Conservation (phyloP, 495 filamentous ascomycete genomes). For the Penicillium macrosclerotiorum region DNA sequence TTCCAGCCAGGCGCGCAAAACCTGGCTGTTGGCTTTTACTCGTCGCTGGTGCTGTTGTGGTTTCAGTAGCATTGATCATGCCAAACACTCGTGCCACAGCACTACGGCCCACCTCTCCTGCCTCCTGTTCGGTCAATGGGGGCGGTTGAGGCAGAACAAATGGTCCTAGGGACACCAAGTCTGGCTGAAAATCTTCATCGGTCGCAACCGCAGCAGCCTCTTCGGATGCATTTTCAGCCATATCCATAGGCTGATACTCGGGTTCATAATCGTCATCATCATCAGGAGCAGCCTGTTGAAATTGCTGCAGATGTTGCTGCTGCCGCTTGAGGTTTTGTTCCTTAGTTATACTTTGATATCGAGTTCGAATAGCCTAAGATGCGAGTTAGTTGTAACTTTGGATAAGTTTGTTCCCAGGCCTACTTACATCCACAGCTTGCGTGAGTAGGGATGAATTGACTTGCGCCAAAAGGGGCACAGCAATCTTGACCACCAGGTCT, state of each 20-base stretch:
- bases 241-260: constrained; percentile 71
- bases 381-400: constrained; percentile 25
- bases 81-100: constrained; percentile 74
- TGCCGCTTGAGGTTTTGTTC: constrained; percentile 36
- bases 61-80: constrained; percentile 68
- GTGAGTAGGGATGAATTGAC: constrained; percentile 63
- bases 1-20: constrained; percentile 80
- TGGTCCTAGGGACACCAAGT: constrained; percentile 58
- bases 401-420: not conserved
- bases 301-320: constrained; percentile 33
- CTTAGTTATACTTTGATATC: constrained; percentile 45
- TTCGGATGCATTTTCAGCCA: constrained; percentile 68
- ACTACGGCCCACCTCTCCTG: constrained; percentile 61
- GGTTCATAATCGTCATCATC: constrained; percentile 91
- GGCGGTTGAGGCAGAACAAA: constrained; percentile 81
- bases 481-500: constrained; percentile 72
- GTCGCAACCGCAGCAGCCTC: constrained; percentile 65
- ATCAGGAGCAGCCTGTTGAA: constrained; percentile 57
- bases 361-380: constrained; percentile 45
- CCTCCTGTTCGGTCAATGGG: constrained; percentile 64
- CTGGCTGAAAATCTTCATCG: constrained; percentile 51
- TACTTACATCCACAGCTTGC: constrained; percentile 61
- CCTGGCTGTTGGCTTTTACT: constrained; percentile 49
- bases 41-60: constrained; percentile 52
- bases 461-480: constrained; percentile 63